Percentiles rank a stretch among this genome's conserved stretches.
phyloP scores from a whole-genome alignment of 208 protist species.

The Angomonas deanei region DNA sequence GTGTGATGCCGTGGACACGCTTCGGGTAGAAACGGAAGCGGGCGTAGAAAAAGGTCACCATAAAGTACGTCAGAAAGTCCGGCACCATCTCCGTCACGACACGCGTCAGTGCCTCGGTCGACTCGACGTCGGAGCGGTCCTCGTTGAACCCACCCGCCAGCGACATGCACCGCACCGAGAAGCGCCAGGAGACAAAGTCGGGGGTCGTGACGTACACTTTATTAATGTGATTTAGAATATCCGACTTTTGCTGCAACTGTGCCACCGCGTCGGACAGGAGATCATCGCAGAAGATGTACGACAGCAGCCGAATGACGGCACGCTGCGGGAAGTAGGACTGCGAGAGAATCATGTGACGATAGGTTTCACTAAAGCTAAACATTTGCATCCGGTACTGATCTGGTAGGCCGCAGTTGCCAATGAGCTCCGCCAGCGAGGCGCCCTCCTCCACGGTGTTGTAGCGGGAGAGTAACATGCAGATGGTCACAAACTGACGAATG shows the following conservation, averaged over 20 bases:
- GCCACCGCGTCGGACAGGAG: conserved; percentile 77
- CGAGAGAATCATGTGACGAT: conserved; percentile 85
- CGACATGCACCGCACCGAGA: conserved; percentile 85
- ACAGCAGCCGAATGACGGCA: conserved; percentile 65
- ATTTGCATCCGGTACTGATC: conserved; percentile 81
- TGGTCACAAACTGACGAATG: conserved; percentile 70
- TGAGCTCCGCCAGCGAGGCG: conserved; percentile 72
- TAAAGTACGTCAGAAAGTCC: conserved; percentile 81
- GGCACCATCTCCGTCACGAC: conserved; percentile 60
- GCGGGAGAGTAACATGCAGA: conserved; percentile 81
- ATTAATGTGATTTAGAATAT: conserved; percentile 86
- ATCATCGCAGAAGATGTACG: conserved; percentile 87
- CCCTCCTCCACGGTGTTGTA: conserved; percentile 66
- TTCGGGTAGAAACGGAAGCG: conserved; percentile 74
- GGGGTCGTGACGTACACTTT: conserved; percentile 78
- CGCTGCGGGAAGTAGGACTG: conserved; percentile 82
- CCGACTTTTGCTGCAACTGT: conserved; percentile 87
- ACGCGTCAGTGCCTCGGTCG: conserved; percentile 69
- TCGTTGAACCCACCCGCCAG: conserved; percentile 85
- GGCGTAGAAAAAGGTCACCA: conserved; percentile 72
- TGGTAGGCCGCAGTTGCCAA: conserved; percentile 73
- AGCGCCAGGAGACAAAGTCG: conserved; percentile 87
- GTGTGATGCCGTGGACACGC: conserved; percentile 70
- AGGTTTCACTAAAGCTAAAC: conserved; percentile 87
- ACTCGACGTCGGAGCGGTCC: conserved; percentile 79